These are phyloP conservation scores for Turritis glabra DNA, from an alignment of 345 rosid genomes.

Conservation along the genomic window DNA sequence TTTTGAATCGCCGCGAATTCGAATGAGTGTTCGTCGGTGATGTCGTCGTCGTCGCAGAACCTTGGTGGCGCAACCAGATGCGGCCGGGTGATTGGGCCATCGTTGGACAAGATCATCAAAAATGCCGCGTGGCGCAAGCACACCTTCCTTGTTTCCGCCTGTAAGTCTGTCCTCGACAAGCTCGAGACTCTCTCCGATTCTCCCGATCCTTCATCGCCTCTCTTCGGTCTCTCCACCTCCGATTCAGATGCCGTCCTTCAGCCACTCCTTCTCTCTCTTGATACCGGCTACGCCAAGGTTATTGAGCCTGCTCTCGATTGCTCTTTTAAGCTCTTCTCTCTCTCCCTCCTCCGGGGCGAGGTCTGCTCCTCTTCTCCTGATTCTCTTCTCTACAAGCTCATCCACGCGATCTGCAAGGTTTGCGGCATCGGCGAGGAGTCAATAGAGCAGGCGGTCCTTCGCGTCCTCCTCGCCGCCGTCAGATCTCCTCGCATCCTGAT, in stretches of 20 bases:
- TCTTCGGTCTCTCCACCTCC: slow-evolving; percentile 59
- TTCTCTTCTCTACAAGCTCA: slow-evolving; percentile 44
- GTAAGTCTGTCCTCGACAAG: slow-evolving; percentile 82
- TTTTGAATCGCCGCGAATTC: not conserved
- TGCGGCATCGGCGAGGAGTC: slow-evolving; percentile 74
- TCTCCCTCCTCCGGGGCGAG: slow-evolving; percentile 67
- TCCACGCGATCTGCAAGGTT: slow-evolving; percentile 58
- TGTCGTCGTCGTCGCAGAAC: slow-evolving; percentile 65
- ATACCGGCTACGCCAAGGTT: slow-evolving; percentile 68
- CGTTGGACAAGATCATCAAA: slow-evolving; percentile 84
- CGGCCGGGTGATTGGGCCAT: slow-evolving; percentile 80
- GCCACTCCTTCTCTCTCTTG: slow-evolving; percentile 73
- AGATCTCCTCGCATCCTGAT: slow-evolving; percentile 72
- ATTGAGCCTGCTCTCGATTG: slow-evolving; percentile 87
- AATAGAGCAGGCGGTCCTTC: slow-evolving; percentile 69
- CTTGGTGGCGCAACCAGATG: slow-evolving; percentile 80
- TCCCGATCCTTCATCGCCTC: slow-evolving; percentile 49
- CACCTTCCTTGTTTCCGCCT: slow-evolving; percentile 75
- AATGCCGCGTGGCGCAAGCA: slow-evolving; percentile 98
- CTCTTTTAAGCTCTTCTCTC: slow-evolving; percentile 70
- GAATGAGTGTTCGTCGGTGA: slow-evolving; percentile 23
- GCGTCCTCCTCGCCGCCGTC: slow-evolving; percentile 74
- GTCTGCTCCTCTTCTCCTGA: slow-evolving; percentile 41
- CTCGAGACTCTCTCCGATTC: slow-evolving; percentile 59
- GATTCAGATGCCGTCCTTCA: slow-evolving; percentile 63